These are phyloP conservation scores for Nymphaea thermarum DNA, from an alignment of 164 flowering plant genomes.

Conservation along the genomic window DNA sequence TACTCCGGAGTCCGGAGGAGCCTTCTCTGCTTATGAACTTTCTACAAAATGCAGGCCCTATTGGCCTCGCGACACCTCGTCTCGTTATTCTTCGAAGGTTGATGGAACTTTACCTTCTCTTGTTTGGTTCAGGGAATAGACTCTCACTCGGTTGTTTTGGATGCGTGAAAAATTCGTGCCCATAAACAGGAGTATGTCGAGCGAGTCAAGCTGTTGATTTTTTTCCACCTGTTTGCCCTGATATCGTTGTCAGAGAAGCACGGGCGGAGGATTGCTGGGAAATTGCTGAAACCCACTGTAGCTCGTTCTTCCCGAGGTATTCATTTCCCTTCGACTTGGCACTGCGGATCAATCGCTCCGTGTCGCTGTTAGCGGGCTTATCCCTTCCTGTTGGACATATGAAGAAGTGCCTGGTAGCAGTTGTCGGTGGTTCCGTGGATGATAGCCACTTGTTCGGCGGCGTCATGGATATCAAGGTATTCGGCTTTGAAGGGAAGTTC, in stretches of 20 bases:
- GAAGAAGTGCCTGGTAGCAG: conserved; percentile 83
- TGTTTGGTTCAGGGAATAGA: no score
- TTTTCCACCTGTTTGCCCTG: conserved; percentile 62
- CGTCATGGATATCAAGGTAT: conserved; percentile 44
- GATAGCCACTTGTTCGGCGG: conserved; percentile 34
- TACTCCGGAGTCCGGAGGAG: no score
- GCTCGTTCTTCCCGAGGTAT: conserved; percentile 88
- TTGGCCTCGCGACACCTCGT: no score
- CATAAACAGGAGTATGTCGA: conserved; percentile 35
- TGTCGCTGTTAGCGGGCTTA: conserved; percentile 64
- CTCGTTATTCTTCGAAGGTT: no score
- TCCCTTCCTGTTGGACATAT: conserved; percentile 36
- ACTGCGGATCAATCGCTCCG: conserved; percentile 60
- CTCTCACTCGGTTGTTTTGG: no score
- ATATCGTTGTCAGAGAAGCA: conserved; percentile 89
- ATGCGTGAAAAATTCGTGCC: no score
- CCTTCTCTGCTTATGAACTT: no score
- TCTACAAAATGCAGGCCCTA: no score
- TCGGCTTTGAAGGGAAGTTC: conserved; percentile 58
- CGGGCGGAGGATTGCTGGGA: conserved; percentile 96
- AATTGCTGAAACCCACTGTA: conserved; percentile 98
- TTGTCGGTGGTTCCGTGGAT: conserved; percentile 34
- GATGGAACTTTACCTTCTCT: no score
- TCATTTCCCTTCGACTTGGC: conserved; percentile 79
- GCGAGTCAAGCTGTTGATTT: conserved; percentile 83